A percentile compares a stretch with the other conserved stretches of the same genome.
Conservation (phyloP, 768 basidiomycete genomes). For the Tricholoma flavovirens region DNA sequence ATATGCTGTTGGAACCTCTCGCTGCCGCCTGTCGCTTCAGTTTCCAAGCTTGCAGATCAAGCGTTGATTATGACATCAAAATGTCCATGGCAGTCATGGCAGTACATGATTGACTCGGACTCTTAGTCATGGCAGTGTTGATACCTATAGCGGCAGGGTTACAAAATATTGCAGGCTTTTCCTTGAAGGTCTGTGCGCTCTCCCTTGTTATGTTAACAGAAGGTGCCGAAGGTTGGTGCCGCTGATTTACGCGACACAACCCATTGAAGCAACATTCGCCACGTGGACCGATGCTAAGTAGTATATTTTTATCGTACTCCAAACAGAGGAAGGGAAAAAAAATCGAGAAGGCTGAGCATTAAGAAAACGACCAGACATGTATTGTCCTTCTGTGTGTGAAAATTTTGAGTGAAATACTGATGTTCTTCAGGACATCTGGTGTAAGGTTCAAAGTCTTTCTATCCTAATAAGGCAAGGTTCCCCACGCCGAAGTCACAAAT, state of each 20-base stretch:
- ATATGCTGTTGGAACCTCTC: neutral
- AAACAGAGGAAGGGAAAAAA: neutral
- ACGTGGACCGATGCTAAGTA: neutral
- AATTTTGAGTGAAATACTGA: neutral
- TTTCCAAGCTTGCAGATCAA: too few relatives aligned
- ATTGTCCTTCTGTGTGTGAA: neutral
- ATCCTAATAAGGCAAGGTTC: conserved; percentile 31
- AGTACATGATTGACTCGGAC: too few relatives aligned
- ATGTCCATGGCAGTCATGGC: too few relatives aligned
- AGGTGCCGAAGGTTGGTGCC: neutral
- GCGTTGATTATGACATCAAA: too few relatives aligned
- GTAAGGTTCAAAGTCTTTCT: conserved; percentile 11
- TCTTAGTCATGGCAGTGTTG: neutral
- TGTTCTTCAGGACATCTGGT: conserved; percentile 15
- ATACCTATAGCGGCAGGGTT: neutral
- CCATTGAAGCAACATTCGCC: neutral
- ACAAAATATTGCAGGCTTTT: neutral
- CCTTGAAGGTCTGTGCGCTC: neutral
- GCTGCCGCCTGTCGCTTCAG: neutral
- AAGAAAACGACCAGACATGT: neutral
- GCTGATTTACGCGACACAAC: neutral
- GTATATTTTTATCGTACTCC: neutral
- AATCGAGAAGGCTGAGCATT: neutral
- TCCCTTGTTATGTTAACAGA: neutral
- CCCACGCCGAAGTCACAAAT: conserved; percentile 43